These are phyloP conservation scores for Yarrowia keelungensis DNA, from an alignment of 805 yeast genomes.

Conservation along the genomic window DNA sequence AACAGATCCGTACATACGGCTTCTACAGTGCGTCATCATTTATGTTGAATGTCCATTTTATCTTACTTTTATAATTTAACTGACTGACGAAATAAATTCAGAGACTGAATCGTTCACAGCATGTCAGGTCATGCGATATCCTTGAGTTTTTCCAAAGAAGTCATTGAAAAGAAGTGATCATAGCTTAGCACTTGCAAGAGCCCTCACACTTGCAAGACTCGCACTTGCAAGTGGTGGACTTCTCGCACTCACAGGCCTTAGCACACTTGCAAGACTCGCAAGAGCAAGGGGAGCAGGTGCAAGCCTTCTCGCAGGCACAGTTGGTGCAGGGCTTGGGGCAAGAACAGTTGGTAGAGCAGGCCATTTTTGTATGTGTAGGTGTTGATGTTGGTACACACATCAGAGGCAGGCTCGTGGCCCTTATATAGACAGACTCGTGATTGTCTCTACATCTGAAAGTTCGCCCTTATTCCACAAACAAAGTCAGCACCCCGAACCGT, in stretches of 20 bases:
- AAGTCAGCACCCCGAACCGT: constrained; percentile 22
- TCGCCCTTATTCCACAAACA: neutral
- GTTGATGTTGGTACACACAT: neutral
- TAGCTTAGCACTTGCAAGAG: constrained; percentile 32
- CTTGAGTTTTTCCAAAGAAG: no score
- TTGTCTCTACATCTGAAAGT: neutral
- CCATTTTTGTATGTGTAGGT: constrained; percentile 1
- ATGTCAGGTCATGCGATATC: no score
- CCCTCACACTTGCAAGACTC: constrained; percentile 38
- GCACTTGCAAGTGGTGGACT: constrained; percentile 35
- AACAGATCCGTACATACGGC: no score
- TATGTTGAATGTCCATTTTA: no score
- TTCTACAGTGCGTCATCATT: no score
- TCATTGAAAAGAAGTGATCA: no score
- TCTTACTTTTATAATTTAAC: neutral
- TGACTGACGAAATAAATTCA: neutral
- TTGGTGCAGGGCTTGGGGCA: constrained; percentile 39
- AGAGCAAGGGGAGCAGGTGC: constrained; percentile 32
- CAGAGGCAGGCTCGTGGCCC: no score
- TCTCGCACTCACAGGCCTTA: constrained; percentile 36
- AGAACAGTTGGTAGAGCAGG: constrained; percentile 40
- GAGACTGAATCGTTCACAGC: no score
- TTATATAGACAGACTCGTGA: no score
- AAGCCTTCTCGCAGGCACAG: constrained; percentile 33
- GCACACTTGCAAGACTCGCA: constrained; percentile 32